Percentiles rank a stretch among this genome's conserved stretches.
phyloP scores from a whole-genome alignment of 2,329 filamentous ascomycete species.

The Alternaria novae-zelandiae region DNA sequence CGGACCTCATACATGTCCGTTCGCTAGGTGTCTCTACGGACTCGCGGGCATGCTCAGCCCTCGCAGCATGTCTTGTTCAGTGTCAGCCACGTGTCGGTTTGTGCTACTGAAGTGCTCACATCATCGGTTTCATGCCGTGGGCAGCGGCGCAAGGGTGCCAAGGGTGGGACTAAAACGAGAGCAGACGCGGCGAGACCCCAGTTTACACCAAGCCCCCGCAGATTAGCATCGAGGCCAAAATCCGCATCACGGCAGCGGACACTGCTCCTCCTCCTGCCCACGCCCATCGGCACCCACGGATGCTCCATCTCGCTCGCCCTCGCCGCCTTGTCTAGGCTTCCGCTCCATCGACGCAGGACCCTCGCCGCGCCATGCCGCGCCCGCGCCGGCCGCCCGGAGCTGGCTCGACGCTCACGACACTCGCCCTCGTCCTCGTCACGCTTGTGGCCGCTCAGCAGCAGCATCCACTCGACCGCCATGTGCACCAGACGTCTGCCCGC shows the following conservation, averaged over 20 bases:
- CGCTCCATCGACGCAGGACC: conserved; percentile 26
- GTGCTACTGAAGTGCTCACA: no score
- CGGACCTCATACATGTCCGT: no score
- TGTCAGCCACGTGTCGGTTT: no score
- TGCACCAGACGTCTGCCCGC: conserved; percentile 31
- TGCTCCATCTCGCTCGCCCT: conserved; percentile 40
- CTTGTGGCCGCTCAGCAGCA: conserved; percentile 52
- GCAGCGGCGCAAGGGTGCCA: neutral
- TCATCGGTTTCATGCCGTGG: conserved; percentile 10
- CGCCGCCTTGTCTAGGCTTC: conserved; percentile 41
- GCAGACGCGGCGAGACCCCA: conserved; percentile 22
- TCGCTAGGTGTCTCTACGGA: neutral
- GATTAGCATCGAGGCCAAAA: conserved; percentile 30
- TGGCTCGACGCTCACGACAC: conserved; percentile 44
- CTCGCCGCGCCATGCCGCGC: conserved; percentile 49
- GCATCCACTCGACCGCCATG: conserved; percentile 41
- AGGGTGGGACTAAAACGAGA: conserved; percentile 19
- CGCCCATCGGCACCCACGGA: conserved; percentile 28
- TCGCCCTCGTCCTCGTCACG: conserved; percentile 46
- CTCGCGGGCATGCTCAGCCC: neutral
- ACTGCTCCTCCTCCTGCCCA: conserved; percentile 14
- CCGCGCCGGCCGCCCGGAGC: conserved; percentile 49
- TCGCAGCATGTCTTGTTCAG: neutral
- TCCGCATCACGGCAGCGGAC: conserved; percentile 8
- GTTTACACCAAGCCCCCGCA: conserved; percentile 30